Base-by-base conservation (phyloP, 2,329 filamentous ascomycete genomes). In the Paracamarosporium sp. region DNA sequence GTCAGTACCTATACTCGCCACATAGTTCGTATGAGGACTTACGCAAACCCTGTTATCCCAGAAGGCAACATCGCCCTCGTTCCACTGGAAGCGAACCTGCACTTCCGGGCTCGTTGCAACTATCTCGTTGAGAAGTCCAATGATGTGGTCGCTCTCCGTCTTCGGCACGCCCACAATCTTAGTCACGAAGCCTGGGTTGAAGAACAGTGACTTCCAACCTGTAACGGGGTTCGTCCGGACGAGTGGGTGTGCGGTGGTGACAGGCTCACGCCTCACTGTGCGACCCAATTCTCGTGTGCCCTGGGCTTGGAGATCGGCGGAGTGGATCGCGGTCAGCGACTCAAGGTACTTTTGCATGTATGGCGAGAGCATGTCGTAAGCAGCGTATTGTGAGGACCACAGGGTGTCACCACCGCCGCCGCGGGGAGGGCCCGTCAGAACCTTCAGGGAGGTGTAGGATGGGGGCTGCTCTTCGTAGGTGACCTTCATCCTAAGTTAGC, bases 81-180 rank as follows among this genome's bases (percentile, higher is more conserved):
- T 80, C 88, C 88, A 90, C 62, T 84, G 82, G 67, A 89, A 86
- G 17, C 89, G 82, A 5, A 85, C 88, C 65, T 92, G 89, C 57
- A 89, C 80, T 72, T 93, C 90, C 40, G 89, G 88, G 6, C 81
- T 86, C 1, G 83, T 84, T 2, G 81, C 74, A 6, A 87, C 79
- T 24, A 86, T 76, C 64, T 85, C 82, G 31, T 84, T 85, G 31
- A 87, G 76, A 45, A 82, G 80, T 2, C 71, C 67, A 58, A 86
- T 79, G 60, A 85, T 83, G 40, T 79, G 74, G 61, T 86, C 82
- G 31, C 78, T 81, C 71, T 86, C 85, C 0, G 79, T 80, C 62
- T 85, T 85, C 2, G 85, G 84, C 2, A 87, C 78, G 2, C 85
- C 85, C n/a, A 85, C 79, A 47, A 86, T 86, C 59, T 82, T 81